Base-by-base conservation (phyloP, 371 early-diverging fungal species). In the Rhizopus microsporus region DNA sequence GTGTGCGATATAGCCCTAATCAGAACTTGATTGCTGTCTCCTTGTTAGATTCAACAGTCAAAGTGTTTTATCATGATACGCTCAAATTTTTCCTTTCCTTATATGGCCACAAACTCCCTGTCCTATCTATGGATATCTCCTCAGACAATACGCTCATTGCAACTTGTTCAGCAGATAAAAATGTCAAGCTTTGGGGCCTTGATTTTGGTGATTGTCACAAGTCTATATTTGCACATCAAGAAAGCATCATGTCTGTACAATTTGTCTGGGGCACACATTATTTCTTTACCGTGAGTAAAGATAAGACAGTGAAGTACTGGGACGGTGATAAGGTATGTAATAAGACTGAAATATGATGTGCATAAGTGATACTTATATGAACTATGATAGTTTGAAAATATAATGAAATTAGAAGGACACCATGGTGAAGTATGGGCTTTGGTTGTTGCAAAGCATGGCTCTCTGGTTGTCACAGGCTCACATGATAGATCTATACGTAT, bases 161-260 rank as follows among this genome's bases (percentile, higher is more conserved):
- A 30, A 95, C 97, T 1, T 92, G 88, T 16, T 92, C 93, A 3
- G 91, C 96, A 0, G 98, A 98, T 81, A 98, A 98, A 81, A 93
- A 93, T 54, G 86, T 97, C 53, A 97, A 97, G 72, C 74, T 98
- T 29, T 98, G 98, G 98, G 98, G 98, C 48, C 77, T 97, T 61
- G 98, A 98, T 72, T 98, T 97, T 71, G 98, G 98, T 65, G 98
- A 98, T 79, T 98, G 98, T 67, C 98, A 95, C 72, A 88, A 90
- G 65, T 93, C 93, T 39, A 62, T 97, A 47, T 86, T 93, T 69
- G 97, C 96, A 4, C 98, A 98, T 82, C 88, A 91, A 67, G 98
- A 96, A 65, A 83, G 89, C 39, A 87, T 98, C 35, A 95, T 93
- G 78, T 75, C 77, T 7, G 84, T 93, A 30, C 87, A 87, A 59